These are phyloP conservation scores for Trametes cubensis DNA, from an alignment of 768 basidiomycete genomes.

Conservation along the genomic window DNA sequence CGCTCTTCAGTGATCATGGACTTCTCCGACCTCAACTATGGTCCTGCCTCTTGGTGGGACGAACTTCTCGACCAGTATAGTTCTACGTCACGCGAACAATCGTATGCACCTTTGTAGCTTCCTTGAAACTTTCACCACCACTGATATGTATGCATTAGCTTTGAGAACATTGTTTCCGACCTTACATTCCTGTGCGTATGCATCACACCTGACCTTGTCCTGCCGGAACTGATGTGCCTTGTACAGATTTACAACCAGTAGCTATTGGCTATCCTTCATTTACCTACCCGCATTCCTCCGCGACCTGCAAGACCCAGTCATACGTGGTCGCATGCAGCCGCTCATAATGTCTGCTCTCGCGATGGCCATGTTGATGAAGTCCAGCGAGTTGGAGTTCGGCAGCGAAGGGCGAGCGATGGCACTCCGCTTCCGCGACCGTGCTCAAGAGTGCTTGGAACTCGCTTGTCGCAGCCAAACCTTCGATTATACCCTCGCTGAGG, in stretches of 20 bases:
- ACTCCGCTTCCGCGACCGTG: slow-evolving; percentile 55
- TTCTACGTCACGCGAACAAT: slow-evolving; percentile 42
- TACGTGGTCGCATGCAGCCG: slow-evolving; percentile 64
- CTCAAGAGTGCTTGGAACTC: slow-evolving; percentile 54
- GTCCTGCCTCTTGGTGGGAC: slow-evolving; percentile 51
- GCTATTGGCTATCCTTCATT: slow-evolving; percentile 71
- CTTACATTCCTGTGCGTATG: slow-evolving; percentile 53
- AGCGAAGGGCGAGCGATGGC: slow-evolving; percentile 59
- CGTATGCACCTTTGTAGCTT: slow-evolving; percentile 37
- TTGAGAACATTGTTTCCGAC: slow-evolving; percentile 53
- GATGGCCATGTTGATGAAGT: slow-evolving; percentile 70
- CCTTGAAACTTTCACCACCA: background rate
- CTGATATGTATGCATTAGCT: slow-evolving; percentile 35
- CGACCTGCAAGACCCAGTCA: slow-evolving; percentile 53
- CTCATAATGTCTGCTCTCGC: slow-evolving; percentile 71
- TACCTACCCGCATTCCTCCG: slow-evolving; percentile 57
- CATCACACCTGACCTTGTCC: background rate
- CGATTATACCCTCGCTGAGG: slow-evolving; percentile 69
- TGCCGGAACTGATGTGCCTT: slow-evolving; percentile 8
- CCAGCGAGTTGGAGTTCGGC: slow-evolving; percentile 66
- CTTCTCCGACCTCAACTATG: slow-evolving; percentile 34
- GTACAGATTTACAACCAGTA: slow-evolving; percentile 64
- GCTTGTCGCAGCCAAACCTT: slow-evolving; percentile 56
- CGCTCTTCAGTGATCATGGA: slow-evolving; percentile 29
- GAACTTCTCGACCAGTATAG: slow-evolving; percentile 46